These are phyloP conservation scores for Suhomyces faveliae DNA, from an alignment of 805 yeast genomes.

Conservation along the genomic window DNA sequence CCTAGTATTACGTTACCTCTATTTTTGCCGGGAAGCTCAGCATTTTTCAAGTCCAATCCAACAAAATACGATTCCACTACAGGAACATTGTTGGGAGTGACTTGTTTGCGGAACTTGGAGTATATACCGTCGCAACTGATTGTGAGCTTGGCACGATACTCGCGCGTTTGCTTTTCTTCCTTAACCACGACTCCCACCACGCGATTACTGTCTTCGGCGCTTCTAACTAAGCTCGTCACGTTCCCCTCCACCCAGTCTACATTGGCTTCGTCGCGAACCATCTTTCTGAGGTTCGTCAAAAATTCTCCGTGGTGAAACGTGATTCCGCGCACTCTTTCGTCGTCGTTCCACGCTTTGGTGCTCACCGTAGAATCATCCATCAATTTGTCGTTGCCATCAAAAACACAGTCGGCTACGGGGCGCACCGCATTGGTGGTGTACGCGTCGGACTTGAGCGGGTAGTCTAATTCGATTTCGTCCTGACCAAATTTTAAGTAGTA, in stretches of 20 bases:
- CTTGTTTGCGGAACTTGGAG: conserved; percentile 82
- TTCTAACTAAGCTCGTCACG: conserved; percentile 64
- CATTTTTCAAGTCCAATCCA: conserved; percentile 73
- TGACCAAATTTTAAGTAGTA: conserved; percentile 73
- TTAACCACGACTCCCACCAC: conserved; percentile 78
- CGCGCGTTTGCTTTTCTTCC: conserved; percentile 18
- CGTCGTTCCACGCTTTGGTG: conserved; percentile 54
- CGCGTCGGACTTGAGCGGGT: conserved; percentile 59
- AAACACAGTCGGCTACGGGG: conserved; percentile 56
- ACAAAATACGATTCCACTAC: conserved; percentile 78
- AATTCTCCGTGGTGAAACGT: conserved; percentile 94
- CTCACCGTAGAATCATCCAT: conserved; percentile 47
- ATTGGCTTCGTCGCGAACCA: conserved; percentile 68
- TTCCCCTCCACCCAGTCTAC: conserved; percentile 81
- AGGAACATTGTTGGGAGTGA: conserved; percentile 62
- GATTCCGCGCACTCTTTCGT: conserved; percentile 64
- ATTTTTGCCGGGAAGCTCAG: conserved; percentile 67
- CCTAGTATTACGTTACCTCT: conserved; percentile 93
- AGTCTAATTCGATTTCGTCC: conserved; percentile 57
- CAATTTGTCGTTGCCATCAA: conserved; percentile 57
- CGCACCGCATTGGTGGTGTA: conserved; percentile 42
- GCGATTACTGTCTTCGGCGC: conserved; percentile 41
- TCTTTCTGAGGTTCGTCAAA: conserved; percentile 66
- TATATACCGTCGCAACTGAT: conserved; percentile 91
- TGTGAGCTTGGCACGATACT: conserved; percentile 61